Conservation (phyloP, 148 eudicot species). For the Camellia lanceoleosa region DNA sequence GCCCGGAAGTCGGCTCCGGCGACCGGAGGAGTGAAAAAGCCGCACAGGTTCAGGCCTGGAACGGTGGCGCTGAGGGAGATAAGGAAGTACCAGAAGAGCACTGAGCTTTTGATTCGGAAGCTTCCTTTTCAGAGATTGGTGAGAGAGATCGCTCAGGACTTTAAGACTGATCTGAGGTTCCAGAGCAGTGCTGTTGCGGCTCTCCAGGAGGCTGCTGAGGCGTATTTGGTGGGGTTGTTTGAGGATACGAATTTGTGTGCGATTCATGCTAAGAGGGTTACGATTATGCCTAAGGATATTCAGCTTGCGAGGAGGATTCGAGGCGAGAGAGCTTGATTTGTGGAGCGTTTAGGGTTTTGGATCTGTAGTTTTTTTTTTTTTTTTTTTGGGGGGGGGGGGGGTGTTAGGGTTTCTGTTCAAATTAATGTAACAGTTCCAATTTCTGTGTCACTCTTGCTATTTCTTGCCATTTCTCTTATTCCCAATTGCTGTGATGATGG, state of each 20-base stretch:
- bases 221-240: background rate
- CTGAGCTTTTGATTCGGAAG: background rate
- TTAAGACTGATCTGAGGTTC: background rate
- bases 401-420: background rate
- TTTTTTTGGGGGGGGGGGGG: too few relatives aligned
- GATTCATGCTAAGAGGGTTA: background rate
- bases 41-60: too few relatives aligned
- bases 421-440: background rate
- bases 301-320: background rate
- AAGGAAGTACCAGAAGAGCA: background rate
- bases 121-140: background rate
- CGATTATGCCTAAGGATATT: background rate
- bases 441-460: background rate
- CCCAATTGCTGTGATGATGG: background rate
- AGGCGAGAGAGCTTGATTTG: background rate
- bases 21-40: too few relatives aligned
- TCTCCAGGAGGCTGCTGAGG: background rate
- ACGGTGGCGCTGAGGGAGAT: background rate
- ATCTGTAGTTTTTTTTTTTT: background rate
- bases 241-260: background rate
- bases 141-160: background rate
- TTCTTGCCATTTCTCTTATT: background rate
- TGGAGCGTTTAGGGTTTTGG: background rate
- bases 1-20: too few relatives aligned
- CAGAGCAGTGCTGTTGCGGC: background rate